Evolutionary conservation across 169 alveolate genomes (phyloP).

Genomic region (Miamiensis avidus): DNA sequence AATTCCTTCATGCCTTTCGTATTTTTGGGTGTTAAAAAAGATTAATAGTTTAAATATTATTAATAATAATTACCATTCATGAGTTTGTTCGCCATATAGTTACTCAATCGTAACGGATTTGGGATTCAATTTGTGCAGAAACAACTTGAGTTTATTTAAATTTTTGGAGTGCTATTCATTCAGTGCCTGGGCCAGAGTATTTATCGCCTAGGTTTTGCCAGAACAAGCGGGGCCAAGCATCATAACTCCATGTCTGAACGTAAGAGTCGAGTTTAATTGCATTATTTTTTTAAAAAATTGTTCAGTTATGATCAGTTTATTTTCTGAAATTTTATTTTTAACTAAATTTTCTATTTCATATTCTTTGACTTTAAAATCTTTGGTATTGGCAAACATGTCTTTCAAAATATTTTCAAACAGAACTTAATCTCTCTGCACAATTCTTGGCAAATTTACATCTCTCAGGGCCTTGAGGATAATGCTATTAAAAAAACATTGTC

Average conservation of each 20-base stretch:
- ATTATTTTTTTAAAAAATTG: constrained; percentile 71
- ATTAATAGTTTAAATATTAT: too few species aligned
- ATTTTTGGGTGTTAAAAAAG: too few species aligned
- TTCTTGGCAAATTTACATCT: constrained; percentile 76
- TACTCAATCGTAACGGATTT: too few species aligned
- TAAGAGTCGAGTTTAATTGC: constrained; percentile 78
- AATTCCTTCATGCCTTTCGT: too few species aligned
- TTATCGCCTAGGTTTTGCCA: constrained; percentile 88
- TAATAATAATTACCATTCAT: too few species aligned
- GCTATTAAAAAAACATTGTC: too few species aligned
- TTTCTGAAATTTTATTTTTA: constrained; percentile 18
- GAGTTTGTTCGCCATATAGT: too few species aligned
- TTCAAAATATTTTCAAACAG: constrained; percentile 66
- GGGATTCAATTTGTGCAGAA: too few species aligned
- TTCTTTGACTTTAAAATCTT: constrained; percentile 87
- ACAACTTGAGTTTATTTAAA: too few species aligned
- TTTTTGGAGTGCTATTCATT: too few species aligned
- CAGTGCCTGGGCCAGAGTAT: too few species aligned
- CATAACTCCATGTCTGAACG: constrained; percentile 87
- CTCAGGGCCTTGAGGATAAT: constrained; percentile 74
- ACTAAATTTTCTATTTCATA: constrained; percentile 83
- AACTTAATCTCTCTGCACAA: constrained; percentile 67
- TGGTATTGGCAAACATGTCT: constrained; percentile 79
- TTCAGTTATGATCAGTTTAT: constrained; percentile 58
- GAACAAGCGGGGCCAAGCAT: constrained; percentile 86